Conservation (phyloP, 345 rosid genomes). For the Pseudoturritis turrita region DNA sequence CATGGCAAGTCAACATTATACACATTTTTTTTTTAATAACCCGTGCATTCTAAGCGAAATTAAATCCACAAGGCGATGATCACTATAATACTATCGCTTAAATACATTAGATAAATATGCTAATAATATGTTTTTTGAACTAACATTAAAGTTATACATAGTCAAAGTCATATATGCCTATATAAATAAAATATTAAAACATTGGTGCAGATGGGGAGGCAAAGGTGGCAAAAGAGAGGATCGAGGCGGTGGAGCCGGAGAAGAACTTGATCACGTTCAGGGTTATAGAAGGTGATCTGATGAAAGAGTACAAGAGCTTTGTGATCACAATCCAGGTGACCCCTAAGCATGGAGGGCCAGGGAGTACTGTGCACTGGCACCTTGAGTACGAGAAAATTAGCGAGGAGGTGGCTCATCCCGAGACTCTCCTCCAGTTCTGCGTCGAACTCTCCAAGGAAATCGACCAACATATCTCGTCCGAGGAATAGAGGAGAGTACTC, state of each 20-base stretch:
- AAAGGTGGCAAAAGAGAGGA: conserved; percentile 17
- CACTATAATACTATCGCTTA: neutral
- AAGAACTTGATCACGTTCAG: conserved; percentile 23
- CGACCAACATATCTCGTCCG: conserved; percentile 11
- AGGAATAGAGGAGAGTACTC: neutral
- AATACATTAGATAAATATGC: too few species aligned
- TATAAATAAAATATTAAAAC: neutral
- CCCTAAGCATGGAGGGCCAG: conserved; percentile 18
- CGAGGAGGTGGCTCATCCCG: conserved; percentile 13
- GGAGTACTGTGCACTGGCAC: conserved; percentile 25
- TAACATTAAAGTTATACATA: neutral
- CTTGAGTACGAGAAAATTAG: conserved; percentile 17
- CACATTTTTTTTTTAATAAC: neutral
- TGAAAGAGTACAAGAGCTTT: conserved; percentile 27
- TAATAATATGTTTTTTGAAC: too few species aligned
- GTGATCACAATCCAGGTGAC: neutral
- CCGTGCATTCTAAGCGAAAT: neutral
- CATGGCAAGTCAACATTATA: conserved; percentile 2
- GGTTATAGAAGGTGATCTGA: conserved; percentile 31
- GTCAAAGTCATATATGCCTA: neutral
- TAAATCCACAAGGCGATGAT: too few species aligned
- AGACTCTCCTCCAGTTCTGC: neutral
- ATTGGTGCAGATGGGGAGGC: conserved; percentile 16
- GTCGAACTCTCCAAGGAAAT: conserved; percentile 5
- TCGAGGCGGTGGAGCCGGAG: conserved; percentile 26